phyloP scores from a whole-genome alignment of 164 flowering plant genomes.

The Nelumbo lutea region DNA sequence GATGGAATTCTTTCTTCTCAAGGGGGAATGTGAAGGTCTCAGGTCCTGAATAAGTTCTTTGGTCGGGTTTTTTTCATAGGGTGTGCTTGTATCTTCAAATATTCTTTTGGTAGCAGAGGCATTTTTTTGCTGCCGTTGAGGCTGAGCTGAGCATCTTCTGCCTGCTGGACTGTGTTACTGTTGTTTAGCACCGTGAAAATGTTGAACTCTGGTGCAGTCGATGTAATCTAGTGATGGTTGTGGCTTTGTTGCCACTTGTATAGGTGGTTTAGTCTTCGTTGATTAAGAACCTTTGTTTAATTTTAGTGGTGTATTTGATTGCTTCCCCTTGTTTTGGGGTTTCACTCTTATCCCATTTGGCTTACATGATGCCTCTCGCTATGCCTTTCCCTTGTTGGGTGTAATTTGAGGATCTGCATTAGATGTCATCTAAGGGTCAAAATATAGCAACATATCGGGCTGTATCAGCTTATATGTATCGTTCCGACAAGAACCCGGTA shows the following conservation, averaged over 20 bases:
- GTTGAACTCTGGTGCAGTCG: neutral
- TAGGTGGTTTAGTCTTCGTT: neutral
- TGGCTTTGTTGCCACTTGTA: neutral
- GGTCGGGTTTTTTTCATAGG: neutral
- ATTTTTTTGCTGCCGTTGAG: slow-evolving; percentile 2
- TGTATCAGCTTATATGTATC: no score
- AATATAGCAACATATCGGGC: no score
- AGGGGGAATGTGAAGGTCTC: neutral
- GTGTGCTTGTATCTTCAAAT: neutral
- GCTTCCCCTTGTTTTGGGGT: neutral
- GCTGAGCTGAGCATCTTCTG: neutral
- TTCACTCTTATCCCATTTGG: neutral
- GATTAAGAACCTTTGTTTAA: neutral
- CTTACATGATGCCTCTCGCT: no score
- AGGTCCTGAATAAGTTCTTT: neutral
- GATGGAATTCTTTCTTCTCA: neutral
- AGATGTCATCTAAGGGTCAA: no score
- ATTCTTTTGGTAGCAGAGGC: slow-evolving; percentile 1
- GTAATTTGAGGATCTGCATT: no score
- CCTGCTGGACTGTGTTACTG: neutral
- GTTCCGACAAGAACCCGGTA: no score
- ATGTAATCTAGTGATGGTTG: neutral
- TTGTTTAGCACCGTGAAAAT: neutral
- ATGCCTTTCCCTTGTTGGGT: no score
- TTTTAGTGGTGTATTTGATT: neutral